phyloP scores from a whole-genome alignment of 2,329 filamentous ascomycete genomes.

The Trichoderma pleuroti region DNA sequence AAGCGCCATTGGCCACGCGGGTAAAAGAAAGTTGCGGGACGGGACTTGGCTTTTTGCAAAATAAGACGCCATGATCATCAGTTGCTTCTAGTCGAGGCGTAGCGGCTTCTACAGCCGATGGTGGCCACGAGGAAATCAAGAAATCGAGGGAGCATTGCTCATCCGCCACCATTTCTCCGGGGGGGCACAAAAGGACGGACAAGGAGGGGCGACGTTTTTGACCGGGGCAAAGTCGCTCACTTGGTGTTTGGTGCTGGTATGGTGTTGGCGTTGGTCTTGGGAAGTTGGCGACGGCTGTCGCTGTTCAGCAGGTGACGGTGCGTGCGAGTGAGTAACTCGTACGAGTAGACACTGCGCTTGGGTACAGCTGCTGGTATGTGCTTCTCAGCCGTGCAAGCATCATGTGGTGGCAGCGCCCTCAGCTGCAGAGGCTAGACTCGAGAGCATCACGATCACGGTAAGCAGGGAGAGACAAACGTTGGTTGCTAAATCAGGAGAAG shows the following conservation, averaged over 20 bases:
- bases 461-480: background rate
- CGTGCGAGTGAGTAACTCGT: too few relatives aligned
- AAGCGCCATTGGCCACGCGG: conserved; percentile 9
- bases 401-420: background rate
- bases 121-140: background rate
- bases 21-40: conserved; percentile 17
- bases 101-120: background rate
- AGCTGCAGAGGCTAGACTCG: background rate
- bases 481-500: background rate
- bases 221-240: background rate
- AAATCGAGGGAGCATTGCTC: background rate
- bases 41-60: conserved; percentile 9
- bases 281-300: background rate
- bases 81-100: background rate
- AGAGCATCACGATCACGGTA: background rate
- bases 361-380: background rate
- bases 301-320: background rate
- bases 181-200: background rate
- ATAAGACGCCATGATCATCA: conserved; percentile 4
- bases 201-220: background rate
- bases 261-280: background rate
- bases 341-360: background rate
- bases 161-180: conserved; percentile 10
- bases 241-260: background rate
- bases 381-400: background rate